Percentiles rank a stretch among this genome's conserved stretches.
phyloP scores from a whole-genome alignment of 2,329 filamentous ascomycete genomes.

The Fusarium falciforme region DNA sequence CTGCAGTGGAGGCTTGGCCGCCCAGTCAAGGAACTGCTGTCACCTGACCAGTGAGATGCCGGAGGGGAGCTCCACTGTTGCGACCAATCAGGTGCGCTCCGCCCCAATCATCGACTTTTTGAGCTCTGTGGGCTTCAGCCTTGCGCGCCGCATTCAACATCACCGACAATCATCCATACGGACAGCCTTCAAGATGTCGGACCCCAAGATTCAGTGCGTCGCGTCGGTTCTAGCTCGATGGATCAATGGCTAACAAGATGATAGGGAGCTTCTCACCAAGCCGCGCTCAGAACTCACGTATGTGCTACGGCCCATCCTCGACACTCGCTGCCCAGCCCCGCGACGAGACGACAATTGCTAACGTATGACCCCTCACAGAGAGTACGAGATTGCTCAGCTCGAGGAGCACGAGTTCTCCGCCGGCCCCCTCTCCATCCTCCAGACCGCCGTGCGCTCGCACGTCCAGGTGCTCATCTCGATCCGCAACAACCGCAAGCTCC shows the following conservation, averaged over 20 bases:
- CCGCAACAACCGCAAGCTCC: slow-evolving; percentile 97
- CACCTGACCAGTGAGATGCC: slow-evolving; percentile 35
- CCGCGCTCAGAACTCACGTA: slow-evolving; percentile 92
- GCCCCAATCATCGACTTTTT: slow-evolving; percentile 45
- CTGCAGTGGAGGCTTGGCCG: neutral
- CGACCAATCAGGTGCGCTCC: slow-evolving; percentile 44
- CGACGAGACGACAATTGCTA: slow-evolving; percentile 34
- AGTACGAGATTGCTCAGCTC: slow-evolving; percentile 87
- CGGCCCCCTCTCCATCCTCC: slow-evolving; percentile 83
- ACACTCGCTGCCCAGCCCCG: slow-evolving; percentile 21
- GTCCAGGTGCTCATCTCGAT: slow-evolving; percentile 97
- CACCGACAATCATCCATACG: slow-evolving; percentile 22
- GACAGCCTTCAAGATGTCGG: slow-evolving; percentile 62
- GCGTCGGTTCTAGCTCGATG: neutral
- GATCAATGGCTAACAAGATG: slow-evolving; percentile 43
- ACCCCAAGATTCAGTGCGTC: slow-evolving; percentile 78
- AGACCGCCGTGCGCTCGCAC: slow-evolving; percentile 94
- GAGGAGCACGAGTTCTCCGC: slow-evolving; percentile 67
- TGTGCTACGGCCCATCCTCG: slow-evolving; percentile 46
- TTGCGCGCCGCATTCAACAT: slow-evolving; percentile 45
- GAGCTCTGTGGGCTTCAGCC: slow-evolving; percentile 49
- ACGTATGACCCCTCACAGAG: slow-evolving; percentile 61
- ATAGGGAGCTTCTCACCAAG: slow-evolving; percentile 88
- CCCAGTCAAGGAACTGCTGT: slow-evolving; percentile 14
- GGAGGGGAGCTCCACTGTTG: neutral